Evolutionary conservation across 2,329 filamentous ascomycete species (phyloP).

Genomic region (Penicillium sp.): DNA sequence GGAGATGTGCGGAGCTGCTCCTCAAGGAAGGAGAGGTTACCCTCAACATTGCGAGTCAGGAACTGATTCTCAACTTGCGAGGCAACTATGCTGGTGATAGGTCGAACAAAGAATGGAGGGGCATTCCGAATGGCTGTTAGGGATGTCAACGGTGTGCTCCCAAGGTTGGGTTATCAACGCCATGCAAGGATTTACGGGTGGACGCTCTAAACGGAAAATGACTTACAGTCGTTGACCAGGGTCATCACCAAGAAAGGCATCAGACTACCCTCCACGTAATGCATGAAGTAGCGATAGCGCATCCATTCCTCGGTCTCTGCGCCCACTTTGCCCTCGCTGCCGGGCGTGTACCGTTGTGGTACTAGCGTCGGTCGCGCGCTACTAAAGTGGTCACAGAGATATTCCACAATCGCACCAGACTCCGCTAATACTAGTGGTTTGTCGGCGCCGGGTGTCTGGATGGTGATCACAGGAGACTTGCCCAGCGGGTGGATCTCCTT

Average conservation of each 20-base stretch:
- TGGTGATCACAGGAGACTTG: conserved; percentile 75
- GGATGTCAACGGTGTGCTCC: not conserved
- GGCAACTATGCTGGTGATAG: conserved; percentile 58
- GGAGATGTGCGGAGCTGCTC: conserved; percentile 45
- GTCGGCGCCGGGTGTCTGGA: conserved; percentile 50
- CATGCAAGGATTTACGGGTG: not conserved
- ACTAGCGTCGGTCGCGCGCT: conserved; percentile 40
- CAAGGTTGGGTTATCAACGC: not conserved
- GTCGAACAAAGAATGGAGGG: conserved; percentile 66
- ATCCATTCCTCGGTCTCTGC: conserved; percentile 61
- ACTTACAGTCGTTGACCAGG: conserved; percentile 59
- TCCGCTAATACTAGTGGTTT: conserved; percentile 70
- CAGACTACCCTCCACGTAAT: conserved; percentile 81
- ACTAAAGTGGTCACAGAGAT: conserved; percentile 69
- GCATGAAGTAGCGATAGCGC: conserved; percentile 67
- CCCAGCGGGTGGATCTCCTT: conserved; percentile 79
- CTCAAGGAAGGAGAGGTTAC: conserved; percentile 47
- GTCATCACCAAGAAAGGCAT: conserved; percentile 68
- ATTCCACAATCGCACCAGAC: conserved; percentile 77
- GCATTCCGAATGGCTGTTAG: conserved; percentile 20
- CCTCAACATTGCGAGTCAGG: conserved; percentile 41
- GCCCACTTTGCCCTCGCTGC: conserved; percentile 55
- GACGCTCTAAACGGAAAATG: not conserved
- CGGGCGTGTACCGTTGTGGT: conserved; percentile 51
- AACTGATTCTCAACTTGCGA: conserved; percentile 42